Evolutionary conservation across 2,329 filamentous ascomycete species (phyloP).

Genomic region (Cercospora nicotianae): DNA sequence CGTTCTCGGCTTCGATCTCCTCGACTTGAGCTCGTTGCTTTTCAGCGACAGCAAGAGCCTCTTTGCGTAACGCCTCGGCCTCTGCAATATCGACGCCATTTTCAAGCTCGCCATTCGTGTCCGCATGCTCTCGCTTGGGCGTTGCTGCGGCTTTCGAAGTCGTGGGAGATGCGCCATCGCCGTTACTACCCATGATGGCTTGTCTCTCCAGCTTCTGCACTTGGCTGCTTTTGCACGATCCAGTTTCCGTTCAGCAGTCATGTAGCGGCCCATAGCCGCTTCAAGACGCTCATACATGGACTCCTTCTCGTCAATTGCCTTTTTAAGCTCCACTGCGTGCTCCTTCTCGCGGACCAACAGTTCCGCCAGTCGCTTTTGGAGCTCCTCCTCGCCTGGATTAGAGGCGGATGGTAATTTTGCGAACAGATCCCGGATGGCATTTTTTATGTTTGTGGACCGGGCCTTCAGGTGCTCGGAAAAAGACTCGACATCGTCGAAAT

Average conservation of each 20-base stretch:
- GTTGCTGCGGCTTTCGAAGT: constrained; percentile 41
- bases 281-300: constrained; percentile 79
- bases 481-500: constrained; percentile 56
- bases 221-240: constrained; percentile 83
- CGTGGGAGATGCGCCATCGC: constrained; percentile 44
- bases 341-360: constrained; percentile 79
- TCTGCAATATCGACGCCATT: constrained; percentile 62
- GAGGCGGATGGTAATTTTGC: constrained; percentile 51
- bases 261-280: constrained; percentile 82
- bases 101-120: constrained; percentile 55
- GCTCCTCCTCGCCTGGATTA: constrained; percentile 63
- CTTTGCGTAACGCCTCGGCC: constrained; percentile 72
- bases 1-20: constrained; percentile 73
- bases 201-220: constrained; percentile 91
- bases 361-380: constrained; percentile 73
- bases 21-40: constrained; percentile 91
- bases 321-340: constrained; percentile 33
- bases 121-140: constrained; percentile 52
- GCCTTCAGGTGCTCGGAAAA: constrained; percentile 80
- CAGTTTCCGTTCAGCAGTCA: constrained; percentile 92
- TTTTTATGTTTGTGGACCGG: constrained; percentile 73
- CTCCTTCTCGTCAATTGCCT: constrained; percentile 35
- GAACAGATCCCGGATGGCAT: constrained; percentile 70
- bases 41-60: constrained; percentile 70
- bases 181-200: constrained; percentile 68